Conservation (phyloP, 2,329 filamentous ascomycete genomes). For the Chrysoporthe deuterocubensis region DNA sequence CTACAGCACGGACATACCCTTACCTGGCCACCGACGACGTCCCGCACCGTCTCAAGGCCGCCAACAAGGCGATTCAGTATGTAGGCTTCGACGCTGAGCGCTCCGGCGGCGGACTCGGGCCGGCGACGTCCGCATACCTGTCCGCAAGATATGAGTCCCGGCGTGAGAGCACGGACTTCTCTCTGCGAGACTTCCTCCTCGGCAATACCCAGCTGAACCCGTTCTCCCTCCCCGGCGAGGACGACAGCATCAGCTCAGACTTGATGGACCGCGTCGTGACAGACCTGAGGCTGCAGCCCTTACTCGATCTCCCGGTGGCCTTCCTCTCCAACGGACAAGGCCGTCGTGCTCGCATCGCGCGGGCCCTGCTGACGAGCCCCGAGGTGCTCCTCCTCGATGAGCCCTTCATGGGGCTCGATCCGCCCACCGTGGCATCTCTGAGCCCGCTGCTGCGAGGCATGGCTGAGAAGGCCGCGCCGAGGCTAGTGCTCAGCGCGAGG, state of each 20-base stretch:
- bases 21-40: conserved; percentile 70
- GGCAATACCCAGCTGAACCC: conserved; percentile 86
- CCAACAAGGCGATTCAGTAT: conserved; percentile 76
- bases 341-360: conserved; percentile 82
- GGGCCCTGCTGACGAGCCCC: conserved; percentile 77
- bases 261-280: conserved; percentile 66
- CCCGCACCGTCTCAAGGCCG: conserved; percentile 57
- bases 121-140: conserved; percentile 75
- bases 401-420: conserved; percentile 95
- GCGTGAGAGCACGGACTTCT: conserved; percentile 86
- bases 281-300: conserved; percentile 69
- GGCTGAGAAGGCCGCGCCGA: conserved; percentile 67
- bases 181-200: conserved; percentile 76
- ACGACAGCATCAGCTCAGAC: conserved; percentile 51
- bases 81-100: conserved; percentile 86
- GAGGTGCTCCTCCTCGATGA: conserved; percentile 88
- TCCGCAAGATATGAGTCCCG: conserved; percentile 89
- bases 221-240: conserved; percentile 54
- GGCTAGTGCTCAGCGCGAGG: conserved; percentile 76
- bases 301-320: conserved; percentile 81
- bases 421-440: conserved; percentile 73
- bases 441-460: conserved; percentile 72
- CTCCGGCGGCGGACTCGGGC: conserved; percentile 54
- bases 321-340: conserved; percentile 96
- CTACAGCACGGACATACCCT: conserved; percentile 76